Evolutionary conservation across 768 basidiomycete species (phyloP).

Genomic region (Nidularia sp.): DNA sequence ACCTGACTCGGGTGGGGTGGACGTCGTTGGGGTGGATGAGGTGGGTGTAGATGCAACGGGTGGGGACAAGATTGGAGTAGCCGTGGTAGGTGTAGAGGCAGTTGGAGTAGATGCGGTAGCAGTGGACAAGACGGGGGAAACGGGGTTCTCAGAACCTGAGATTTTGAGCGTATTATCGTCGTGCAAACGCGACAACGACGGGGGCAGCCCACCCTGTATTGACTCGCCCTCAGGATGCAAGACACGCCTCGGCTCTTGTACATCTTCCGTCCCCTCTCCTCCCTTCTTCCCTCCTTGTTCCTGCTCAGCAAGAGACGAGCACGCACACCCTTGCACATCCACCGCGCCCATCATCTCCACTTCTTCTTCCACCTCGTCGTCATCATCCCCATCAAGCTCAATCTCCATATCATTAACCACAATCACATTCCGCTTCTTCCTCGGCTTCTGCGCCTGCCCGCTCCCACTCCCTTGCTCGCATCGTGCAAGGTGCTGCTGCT

Average conservation of each 20-base stretch:
- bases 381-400: slow-evolving; percentile 16
- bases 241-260: neutral
- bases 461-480: neutral
- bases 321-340: neutral
- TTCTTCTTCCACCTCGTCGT: slow-evolving; percentile 7
- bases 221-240: no score
- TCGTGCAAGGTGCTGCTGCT: no score
- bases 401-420: slow-evolving; percentile 36
- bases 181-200: neutral
- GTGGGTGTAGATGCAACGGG: neutral
- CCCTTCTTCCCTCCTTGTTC: neutral
- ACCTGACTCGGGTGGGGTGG: slow-evolving; percentile 4
- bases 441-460: slow-evolving; percentile 3
- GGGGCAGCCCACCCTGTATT: neutral
- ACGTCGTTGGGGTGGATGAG: neutral
- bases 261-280: neutral
- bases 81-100: no score
- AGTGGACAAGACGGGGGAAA: no score
- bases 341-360: neutral
- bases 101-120: no score
- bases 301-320: neutral
- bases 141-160: no score
- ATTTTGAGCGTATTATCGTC: neutral
- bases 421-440: slow-evolving; percentile 27
- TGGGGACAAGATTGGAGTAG: neutral